Percentiles rank a stretch among this genome's conserved stretches.
These are phyloP conservation scores for Basidiobolus meristosporus DNA, from an alignment of 371 early-diverging fungal genomes.

Conservation along the genomic window DNA sequence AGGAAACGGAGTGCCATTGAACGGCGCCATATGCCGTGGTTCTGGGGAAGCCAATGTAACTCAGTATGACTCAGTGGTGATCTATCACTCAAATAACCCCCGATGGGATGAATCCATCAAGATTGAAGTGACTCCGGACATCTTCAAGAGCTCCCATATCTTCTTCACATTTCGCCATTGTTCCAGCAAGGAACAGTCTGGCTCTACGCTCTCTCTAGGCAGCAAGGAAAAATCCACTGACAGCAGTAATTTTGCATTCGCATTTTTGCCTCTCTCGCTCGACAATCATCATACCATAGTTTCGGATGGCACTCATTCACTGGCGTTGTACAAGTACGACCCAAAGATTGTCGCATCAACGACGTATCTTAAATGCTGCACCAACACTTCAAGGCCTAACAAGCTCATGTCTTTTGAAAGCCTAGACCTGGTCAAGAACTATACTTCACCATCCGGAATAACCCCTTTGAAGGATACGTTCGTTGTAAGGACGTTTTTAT, in stretches of 20 bases:
- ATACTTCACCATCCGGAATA: too few relatives aligned
- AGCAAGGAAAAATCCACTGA: constrained; percentile 2
- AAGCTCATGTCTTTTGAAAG: too few relatives aligned
- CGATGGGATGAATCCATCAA: constrained; percentile 46
- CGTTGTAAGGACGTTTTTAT: constrained; percentile 25
- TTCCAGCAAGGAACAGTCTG: constrained; percentile 8
- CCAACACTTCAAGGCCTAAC: too few relatives aligned
- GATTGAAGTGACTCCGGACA: constrained; percentile 19
- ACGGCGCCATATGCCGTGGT: constrained; percentile 28
- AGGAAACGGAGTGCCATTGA: constrained; percentile 25
- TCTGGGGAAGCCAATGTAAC: constrained; percentile 19
- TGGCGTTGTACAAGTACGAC: constrained; percentile 47
- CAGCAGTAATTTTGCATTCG: constrained; percentile 24
- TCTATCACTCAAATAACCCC: constrained; percentile 39
- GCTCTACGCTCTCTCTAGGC: too few relatives aligned
- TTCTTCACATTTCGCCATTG: constrained; percentile 34
- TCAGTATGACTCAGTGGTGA: constrained; percentile 36
- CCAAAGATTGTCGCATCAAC: constrained; percentile 7
- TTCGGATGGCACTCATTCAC: constrained; percentile 31
- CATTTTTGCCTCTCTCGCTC: constrained; percentile 37
- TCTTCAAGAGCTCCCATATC: constrained; percentile 33
- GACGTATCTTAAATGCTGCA: too few relatives aligned
- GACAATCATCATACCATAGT: constrained; percentile 26
- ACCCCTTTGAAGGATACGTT: constrained; percentile 23
- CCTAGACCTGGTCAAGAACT: too few relatives aligned